These are phyloP conservation scores for Exobasidium rhododendri DNA, from an alignment of 1,284 basidiomycete genomes.

Conservation along the genomic window DNA sequence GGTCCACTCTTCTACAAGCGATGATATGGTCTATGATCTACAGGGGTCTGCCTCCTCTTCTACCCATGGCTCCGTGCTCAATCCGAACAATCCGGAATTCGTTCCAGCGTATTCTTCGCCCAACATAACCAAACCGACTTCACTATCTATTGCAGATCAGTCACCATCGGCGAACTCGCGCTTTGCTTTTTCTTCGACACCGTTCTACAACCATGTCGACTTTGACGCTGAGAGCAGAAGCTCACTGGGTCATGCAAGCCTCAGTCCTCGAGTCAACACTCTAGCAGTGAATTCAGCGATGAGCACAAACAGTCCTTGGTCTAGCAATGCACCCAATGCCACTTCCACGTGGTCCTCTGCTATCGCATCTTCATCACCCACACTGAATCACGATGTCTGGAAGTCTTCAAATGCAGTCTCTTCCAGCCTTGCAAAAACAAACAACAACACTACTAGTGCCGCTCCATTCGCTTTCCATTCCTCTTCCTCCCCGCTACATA, in stretches of 20 bases:
- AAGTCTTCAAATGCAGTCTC: neutral
- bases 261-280: neutral
- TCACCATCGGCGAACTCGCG: neutral
- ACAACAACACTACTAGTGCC: neutral
- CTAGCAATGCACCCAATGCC: neutral
- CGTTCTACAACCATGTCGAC: neutral
- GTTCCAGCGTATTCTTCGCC: slow-evolving; percentile 31
- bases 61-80: slow-evolving; percentile 22
- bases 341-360: neutral
- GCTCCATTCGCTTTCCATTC: neutral
- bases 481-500: neutral
- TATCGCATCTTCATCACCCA: neutral
- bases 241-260: neutral
- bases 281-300: neutral
- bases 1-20: neutral
- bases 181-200: neutral
- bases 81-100: slow-evolving; percentile 39
- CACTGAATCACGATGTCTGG: slow-evolving; percentile 2
- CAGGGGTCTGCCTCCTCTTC: neutral
- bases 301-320: neutral
- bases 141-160: neutral
- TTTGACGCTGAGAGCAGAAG: neutral
- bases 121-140: slow-evolving; percentile 20
- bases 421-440: neutral
- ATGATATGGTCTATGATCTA: neutral